Evolutionary conservation across 768 basidiomycete species (phyloP), one percentile per base, ranked within the genome.

Genomic region (Postia placenta): DNA sequence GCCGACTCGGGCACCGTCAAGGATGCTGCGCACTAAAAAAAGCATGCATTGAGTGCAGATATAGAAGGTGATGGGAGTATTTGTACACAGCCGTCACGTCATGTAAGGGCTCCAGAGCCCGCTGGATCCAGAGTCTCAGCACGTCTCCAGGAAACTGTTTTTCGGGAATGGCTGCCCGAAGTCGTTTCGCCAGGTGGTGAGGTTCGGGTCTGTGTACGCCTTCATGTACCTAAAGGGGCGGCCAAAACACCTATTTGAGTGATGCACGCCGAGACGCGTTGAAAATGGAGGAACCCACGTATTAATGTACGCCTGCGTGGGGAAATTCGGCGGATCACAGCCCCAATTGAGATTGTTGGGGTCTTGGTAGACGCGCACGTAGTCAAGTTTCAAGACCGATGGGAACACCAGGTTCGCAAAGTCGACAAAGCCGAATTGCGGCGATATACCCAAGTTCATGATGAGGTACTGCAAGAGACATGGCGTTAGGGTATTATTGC

Each of bases 251-350:
- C n/a, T n/a, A n/a, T n/a, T n/a, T n/a, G n/a, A n/a, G n/a, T n/a
- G n/a, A n/a, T n/a, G n/a, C n/a, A n/a, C n/a, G n/a, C n/a, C n/a
- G n/a, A n/a, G n/a, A n/a, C n/a, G n/a, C n/a, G n/a, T n/a, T n/a
- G n/a, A 33, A 33, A 33, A 33, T 7, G 15, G 9, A 19, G 22
- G 28, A 22, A 74, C 74, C 61, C 63, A 86, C 81, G 75, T 69
- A 17, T 83, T 60, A 57, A 94, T 95, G 63, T 95, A 95, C 0
- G 74, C 66, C 11, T 70, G 63, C 0, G 93, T 96, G 0, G 93
- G 92, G 64, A 76, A 83, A 12, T 78, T 74, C 9, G 65, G 57
- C 4, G 92, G 89, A 58, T 92, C 86, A 55, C 82, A 85, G 12
- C 83, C 80, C 33, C 80, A 67, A 53, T 81, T 81, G 54, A 70